Evolutionary conservation across 148 eudicot genomes (phyloP).

Genomic region (Fagopyrum esculentum): DNA sequence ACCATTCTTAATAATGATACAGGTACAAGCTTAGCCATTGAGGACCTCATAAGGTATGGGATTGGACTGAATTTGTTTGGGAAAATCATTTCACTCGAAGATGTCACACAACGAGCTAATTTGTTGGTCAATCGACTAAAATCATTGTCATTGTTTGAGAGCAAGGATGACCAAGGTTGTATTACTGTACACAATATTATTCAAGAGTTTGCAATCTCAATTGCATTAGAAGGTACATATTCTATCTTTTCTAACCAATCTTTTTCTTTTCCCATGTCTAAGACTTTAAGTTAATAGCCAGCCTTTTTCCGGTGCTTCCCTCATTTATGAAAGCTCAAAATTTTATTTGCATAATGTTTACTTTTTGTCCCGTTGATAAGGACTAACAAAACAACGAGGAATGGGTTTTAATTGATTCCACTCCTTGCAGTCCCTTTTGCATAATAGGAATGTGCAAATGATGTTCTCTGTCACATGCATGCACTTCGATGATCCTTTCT

Average conservation of each 20-base stretch:
- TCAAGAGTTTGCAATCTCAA: conserved; percentile 7
- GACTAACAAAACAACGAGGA: no score
- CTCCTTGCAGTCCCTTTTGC: no score
- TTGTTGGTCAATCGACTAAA: conserved; percentile 5
- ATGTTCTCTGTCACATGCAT: no score
- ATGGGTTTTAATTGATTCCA: not conserved
- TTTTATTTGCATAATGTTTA: not conserved
- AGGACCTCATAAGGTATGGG: conserved; percentile 3
- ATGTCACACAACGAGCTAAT: conserved; percentile 3
- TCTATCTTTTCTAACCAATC: not conserved
- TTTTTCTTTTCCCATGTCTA: not conserved
- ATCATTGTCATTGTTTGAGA: conserved; percentile 7
- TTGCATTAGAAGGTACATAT: not conserved
- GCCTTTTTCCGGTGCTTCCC: not conserved
- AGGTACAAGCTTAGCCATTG: not conserved
- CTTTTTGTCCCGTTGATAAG: not conserved
- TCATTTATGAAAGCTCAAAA: not conserved
- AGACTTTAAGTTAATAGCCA: not conserved
- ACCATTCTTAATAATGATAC: not conserved
- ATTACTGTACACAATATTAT: conserved; percentile 6
- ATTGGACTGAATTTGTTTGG: conserved; percentile 6
- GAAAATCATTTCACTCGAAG: not conserved
- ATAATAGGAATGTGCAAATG: no score
- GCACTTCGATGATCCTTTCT: not conserved
- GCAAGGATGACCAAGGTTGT: conserved; percentile 5